phyloP scores from a whole-genome alignment of 371 early-diverging fungal species.

The Mortierella polycephala region DNA sequence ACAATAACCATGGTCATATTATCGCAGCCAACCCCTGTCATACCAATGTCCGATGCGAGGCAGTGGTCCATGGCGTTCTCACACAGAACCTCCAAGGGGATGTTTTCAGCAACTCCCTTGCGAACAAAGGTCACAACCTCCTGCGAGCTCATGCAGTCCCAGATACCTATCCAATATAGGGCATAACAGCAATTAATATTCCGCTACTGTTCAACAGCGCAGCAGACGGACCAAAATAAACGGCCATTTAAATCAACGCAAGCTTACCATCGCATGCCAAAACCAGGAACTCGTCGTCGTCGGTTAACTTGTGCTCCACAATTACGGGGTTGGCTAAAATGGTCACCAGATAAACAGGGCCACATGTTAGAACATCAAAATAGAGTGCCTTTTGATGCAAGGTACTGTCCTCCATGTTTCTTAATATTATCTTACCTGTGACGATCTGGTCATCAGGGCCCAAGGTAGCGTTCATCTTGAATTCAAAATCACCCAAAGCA shows the following conservation, averaged over 20 bases:
- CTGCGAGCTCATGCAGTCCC: constrained; percentile 96
- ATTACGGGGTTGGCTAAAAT: constrained; percentile 84
- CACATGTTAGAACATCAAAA: neutral
- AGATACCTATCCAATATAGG: constrained; percentile 75
- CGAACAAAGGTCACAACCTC: constrained; percentile 88
- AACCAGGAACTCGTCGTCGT: constrained; percentile 91
- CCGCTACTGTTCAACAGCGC: too few relatives aligned
- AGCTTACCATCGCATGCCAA: constrained; percentile 94
- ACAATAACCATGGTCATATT: constrained; percentile 98
- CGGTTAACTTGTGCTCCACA: constrained; percentile 65
- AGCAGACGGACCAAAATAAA: neutral
- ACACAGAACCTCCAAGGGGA: constrained; percentile 73
- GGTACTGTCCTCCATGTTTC: neutral
- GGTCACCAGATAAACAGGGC: neutral
- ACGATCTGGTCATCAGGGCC: constrained; percentile 91
- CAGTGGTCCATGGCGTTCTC: constrained; percentile 93
- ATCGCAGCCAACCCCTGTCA: constrained; percentile 96
- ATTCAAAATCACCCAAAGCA: constrained; percentile 97
- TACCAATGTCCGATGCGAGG: constrained; percentile 82
- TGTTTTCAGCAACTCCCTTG: constrained; percentile 64
- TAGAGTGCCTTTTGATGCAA: neutral
- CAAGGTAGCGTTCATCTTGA: constrained; percentile 79
- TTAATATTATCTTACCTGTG: constrained; percentile 63
- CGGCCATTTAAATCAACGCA: neutral
- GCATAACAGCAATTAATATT: neutral